Evolutionary conservation across 2,329 filamentous ascomycete species (phyloP).

Genomic region (Phyllosticta citriasiana): DNA sequence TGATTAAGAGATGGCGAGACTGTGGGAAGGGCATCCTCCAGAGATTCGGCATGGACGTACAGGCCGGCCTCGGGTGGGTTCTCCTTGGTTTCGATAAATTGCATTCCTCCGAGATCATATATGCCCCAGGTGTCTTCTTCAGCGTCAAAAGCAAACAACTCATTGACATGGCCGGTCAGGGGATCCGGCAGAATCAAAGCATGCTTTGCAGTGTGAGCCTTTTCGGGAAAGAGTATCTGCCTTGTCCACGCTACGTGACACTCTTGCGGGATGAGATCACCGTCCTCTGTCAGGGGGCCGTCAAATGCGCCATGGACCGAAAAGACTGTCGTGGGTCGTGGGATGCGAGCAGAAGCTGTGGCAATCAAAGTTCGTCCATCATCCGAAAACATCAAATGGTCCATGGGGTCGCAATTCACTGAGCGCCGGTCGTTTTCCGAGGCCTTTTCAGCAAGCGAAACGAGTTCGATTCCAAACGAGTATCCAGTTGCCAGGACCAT

Average conservation of each 20-base stretch:
- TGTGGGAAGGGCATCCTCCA: slow-evolving; percentile 32
- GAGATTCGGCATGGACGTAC: slow-evolving; percentile 28
- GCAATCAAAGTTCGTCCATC: slow-evolving; percentile 30
- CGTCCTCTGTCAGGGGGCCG: slow-evolving; percentile 30
- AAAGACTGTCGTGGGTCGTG: slow-evolving; percentile 27
- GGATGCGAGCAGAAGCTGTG: slow-evolving; percentile 27
- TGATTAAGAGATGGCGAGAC: slow-evolving; percentile 28
- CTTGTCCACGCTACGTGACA: slow-evolving; percentile 29
- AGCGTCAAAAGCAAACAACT: slow-evolving; percentile 32
- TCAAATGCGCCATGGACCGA: slow-evolving; percentile 30
- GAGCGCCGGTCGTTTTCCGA: slow-evolving; percentile 25
- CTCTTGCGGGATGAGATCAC: slow-evolving; percentile 26
- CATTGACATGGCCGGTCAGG: slow-evolving; percentile 28
- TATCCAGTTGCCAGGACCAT: slow-evolving; percentile 77
- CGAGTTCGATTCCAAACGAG: slow-evolving; percentile 80
- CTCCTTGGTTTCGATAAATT: slow-evolving; percentile 29
- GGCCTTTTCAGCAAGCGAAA: slow-evolving; percentile 57
- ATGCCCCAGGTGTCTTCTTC: slow-evolving; percentile 32
- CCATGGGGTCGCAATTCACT: slow-evolving; percentile 27
- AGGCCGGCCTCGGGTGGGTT: slow-evolving; percentile 28
- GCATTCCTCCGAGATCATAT: slow-evolving; percentile 28
- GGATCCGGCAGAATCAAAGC: slow-evolving; percentile 29
- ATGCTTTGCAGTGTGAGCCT: slow-evolving; percentile 27
- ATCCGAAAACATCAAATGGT: slow-evolving; percentile 29
- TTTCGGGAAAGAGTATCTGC: slow-evolving; percentile 32